These are phyloP conservation scores for Lactarius pseudohatsudake DNA, from an alignment of 768 basidiomycete genomes.

Conservation along the genomic window DNA sequence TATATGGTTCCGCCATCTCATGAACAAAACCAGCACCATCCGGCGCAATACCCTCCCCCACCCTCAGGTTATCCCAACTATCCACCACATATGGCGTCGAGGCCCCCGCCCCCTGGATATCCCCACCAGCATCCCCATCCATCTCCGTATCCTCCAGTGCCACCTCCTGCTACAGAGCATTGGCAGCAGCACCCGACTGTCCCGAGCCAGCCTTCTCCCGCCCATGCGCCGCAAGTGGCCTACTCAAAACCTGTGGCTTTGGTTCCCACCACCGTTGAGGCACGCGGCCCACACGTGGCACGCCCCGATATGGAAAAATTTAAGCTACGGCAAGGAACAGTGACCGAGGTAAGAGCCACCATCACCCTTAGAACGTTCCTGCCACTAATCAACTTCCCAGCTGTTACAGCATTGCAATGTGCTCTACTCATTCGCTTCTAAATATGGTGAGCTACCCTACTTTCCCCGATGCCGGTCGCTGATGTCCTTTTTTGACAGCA, in stretches of 20 bases:
- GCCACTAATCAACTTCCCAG: slow-evolving; percentile 36
- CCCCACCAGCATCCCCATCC: slow-evolving; percentile 32
- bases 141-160: slow-evolving; percentile 29
- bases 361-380: slow-evolving; percentile 11
- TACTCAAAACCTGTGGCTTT: slow-evolving; percentile 26
- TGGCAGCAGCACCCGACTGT: slow-evolving; percentile 28
- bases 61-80: slow-evolving; percentile 40
- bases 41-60: slow-evolving; percentile 41
- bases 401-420: slow-evolving; percentile 60
- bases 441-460: slow-evolving; percentile 52
- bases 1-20: slow-evolving; percentile 45
- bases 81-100: slow-evolving; percentile 28
- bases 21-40: slow-evolving; percentile 45
- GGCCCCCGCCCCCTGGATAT: slow-evolving; percentile 29
- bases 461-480: slow-evolving; percentile 4
- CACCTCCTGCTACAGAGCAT: slow-evolving; percentile 25
- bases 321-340: slow-evolving; percentile 28
- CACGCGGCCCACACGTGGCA: slow-evolving; percentile 25
- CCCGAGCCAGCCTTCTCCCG: slow-evolving; percentile 22
- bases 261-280: slow-evolving; percentile 27
- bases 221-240: slow-evolving; percentile 20
- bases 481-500: slow-evolving; percentile 28
- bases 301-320: slow-evolving; percentile 28
- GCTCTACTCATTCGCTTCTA: slow-evolving; percentile 63
- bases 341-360: slow-evolving; percentile 26